A percentile compares a stretch with the other conserved stretches of the same genome.
Evolutionary conservation across 2,329 filamentous ascomycete species (phyloP).

Genomic region (Fusarium pseudoanthophilum): DNA sequence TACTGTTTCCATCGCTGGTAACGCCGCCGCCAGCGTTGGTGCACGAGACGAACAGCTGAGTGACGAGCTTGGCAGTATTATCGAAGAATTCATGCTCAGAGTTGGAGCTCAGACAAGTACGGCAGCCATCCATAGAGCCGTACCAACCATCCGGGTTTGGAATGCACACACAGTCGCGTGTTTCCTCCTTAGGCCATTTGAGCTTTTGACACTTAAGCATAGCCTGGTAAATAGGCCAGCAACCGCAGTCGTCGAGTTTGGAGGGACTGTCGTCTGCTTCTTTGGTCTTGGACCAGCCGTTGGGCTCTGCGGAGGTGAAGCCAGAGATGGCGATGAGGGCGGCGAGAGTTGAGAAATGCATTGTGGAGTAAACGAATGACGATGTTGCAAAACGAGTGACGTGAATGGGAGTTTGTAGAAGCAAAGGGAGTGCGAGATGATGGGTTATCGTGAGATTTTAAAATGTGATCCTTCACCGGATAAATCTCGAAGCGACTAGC

Average conservation of each 20-base stretch:
- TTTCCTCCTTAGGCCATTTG: conserved; percentile 18
- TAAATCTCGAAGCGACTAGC: not conserved
- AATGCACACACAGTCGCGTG: conserved; percentile 31
- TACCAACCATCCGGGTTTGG: conserved; percentile 36
- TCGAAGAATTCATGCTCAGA: conserved; percentile 31
- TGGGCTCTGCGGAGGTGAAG: conserved; percentile 23
- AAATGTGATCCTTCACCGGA: not conserved
- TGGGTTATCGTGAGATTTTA: not conserved
- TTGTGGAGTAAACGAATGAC: not conserved
- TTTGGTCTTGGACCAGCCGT: conserved; percentile 36
- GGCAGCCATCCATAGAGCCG: conserved; percentile 35
- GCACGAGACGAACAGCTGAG: conserved; percentile 37
- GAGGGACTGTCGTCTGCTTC: conserved; percentile 32
- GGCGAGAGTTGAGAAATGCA: conserved; percentile 9
- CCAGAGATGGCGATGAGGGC: conserved; percentile 12
- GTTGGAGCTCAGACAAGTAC: conserved; percentile 27
- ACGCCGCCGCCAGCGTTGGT: conserved; percentile 33
- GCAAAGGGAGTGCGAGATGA: not conserved
- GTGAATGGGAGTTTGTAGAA: not conserved
- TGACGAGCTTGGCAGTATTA: conserved; percentile 28
- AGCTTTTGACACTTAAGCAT: conserved; percentile 36
- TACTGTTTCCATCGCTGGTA: conserved; percentile 25
- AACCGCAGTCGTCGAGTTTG: conserved; percentile 38
- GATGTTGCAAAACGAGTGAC: not conserved
- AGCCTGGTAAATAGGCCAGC: conserved; percentile 37